Base-by-base conservation (phyloP, 2,329 filamentous ascomycete species). In the Fusarium duplospermum region DNA sequence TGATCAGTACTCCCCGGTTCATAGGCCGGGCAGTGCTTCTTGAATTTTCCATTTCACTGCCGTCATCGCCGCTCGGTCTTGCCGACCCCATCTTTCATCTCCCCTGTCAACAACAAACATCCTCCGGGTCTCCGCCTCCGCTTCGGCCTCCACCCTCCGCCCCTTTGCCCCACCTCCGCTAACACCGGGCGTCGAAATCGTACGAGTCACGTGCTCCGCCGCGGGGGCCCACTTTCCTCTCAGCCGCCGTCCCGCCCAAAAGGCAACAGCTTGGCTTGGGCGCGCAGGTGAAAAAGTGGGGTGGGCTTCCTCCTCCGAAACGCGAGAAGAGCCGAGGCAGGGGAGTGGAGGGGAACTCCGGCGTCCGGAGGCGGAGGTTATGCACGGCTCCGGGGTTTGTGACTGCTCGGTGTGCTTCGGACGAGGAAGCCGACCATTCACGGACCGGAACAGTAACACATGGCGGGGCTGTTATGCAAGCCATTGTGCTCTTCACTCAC, bases 181-280 rank as follows among this genome's bases (percentile, higher is more conserved):
- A 27, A 42, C 59, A 40, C 60, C 64, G 63, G 67, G 68, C 38
- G 69, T 57, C 20, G 35, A 72, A 36, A 63, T 72, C 66, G 31
- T 70, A 70, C 63, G 57, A 70, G 72, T 77, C 76, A 77, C 76
- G 76, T 77, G 76, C 67, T 71, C 74, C 76, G 75, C 74, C 45
- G 56, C 71, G 66, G 66, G 27, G 36, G 7, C 35, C 63, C 72
- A 63, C 66, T 62, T 58, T 68, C 62, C 67, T 56, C 31, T 22
- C 27, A 31, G 54, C 57, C 63, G 60, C 73, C 70, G 69, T 72
- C 67, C 71, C 67, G 71, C 66, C 31, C 63, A 66, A n/a, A 24
- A 42, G 40, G 45, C 45, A 27, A 50, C 45, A 50, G 13, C 38
- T 27, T 54, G 36, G 47, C 58, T 29, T 66, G 68, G 66, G 61